Conservation (phyloP, 371 early-diverging fungal genomes). For the Coemansia sp. region DNA sequence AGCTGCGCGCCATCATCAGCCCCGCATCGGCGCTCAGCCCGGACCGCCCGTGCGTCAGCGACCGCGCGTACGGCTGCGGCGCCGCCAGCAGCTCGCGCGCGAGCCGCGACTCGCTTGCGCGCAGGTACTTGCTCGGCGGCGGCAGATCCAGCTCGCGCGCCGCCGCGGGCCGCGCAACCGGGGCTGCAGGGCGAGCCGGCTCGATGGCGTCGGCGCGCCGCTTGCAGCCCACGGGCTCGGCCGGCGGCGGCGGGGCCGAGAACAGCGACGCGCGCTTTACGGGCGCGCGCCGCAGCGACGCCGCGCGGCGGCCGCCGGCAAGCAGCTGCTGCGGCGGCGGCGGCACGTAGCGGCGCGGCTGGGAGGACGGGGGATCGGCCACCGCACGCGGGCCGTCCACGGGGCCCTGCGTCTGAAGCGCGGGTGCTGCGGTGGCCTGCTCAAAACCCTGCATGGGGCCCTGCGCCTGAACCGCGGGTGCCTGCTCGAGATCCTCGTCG, state of each 20-base stretch:
- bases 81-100: conserved; percentile 11
- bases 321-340: conserved; percentile 26
- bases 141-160: conserved; percentile 21
- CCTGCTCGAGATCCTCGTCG: conserved; percentile 40
- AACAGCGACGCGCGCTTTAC: conserved; percentile 48
- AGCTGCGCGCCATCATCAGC: conserved; percentile 68
- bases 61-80: conserved; percentile 31
- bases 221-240: conserved; percentile 4
- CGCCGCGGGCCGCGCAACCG: not conserved
- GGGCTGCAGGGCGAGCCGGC: not conserved
- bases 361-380: conserved; percentile 9
- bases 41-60: conserved; percentile 45
- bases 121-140: conserved; percentile 41
- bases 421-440: conserved; percentile 47
- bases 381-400: conserved; percentile 41
- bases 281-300: conserved; percentile 32
- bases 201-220: not conserved
- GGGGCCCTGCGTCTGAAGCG: conserved; percentile 19
- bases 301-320: conserved; percentile 26
- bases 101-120: conserved; percentile 19
- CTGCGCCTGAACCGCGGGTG: not conserved
- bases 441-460: conserved; percentile 37
- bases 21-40: conserved; percentile 62
- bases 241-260: conserved; percentile 5
- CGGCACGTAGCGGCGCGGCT: not conserved